These are phyloP conservation scores for Harrya chromipes DNA, from an alignment of 768 basidiomycete species.

Conservation along the genomic window DNA sequence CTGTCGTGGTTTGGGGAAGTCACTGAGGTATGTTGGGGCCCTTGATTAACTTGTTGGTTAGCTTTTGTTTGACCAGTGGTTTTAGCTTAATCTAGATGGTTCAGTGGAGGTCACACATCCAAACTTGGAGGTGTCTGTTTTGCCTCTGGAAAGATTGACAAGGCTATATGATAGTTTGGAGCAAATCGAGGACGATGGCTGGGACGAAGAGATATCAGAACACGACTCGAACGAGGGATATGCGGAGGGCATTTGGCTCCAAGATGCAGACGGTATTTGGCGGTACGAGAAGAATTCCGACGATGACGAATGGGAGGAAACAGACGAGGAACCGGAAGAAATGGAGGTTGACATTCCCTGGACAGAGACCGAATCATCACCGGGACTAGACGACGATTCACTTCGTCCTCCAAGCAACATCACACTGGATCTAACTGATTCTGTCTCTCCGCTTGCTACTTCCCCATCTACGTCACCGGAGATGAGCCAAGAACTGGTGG, in stretches of 20 bases:
- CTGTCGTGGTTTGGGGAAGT: slow-evolving; percentile 90
- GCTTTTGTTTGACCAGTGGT: slow-evolving; percentile 7
- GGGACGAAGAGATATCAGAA: slow-evolving; percentile 41
- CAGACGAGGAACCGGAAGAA: slow-evolving; percentile 31
- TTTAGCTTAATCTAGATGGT: slow-evolving; percentile 71
- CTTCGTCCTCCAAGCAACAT: slow-evolving; percentile 13
- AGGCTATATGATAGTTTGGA: slow-evolving; percentile 80
- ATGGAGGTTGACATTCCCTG: slow-evolving; percentile 38
- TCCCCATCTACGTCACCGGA: slow-evolving; percentile 34
- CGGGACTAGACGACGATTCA: slow-evolving; percentile 17
- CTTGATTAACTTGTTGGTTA: neutral
- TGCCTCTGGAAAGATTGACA: slow-evolving; percentile 68
- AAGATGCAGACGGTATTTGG: slow-evolving; percentile 40
- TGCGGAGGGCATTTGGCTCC: slow-evolving; percentile 40
- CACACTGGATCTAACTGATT: slow-evolving; percentile 20
- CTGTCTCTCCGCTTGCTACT: slow-evolving; percentile 22
- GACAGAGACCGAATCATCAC: slow-evolving; percentile 22
- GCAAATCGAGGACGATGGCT: slow-evolving; percentile 68
- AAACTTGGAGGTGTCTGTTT: slow-evolving; percentile 43
- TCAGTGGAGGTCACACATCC: slow-evolving; percentile 71
- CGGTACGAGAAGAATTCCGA: slow-evolving; percentile 29
- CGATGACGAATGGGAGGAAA: slow-evolving; percentile 42
- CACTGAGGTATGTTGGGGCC: slow-evolving; percentile 47
- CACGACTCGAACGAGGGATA: slow-evolving; percentile 40
- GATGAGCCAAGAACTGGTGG: slow-evolving; percentile 28